phyloP scores from a whole-genome alignment of 768 basidiomycete species.

The Phaeolepiota aurea region DNA sequence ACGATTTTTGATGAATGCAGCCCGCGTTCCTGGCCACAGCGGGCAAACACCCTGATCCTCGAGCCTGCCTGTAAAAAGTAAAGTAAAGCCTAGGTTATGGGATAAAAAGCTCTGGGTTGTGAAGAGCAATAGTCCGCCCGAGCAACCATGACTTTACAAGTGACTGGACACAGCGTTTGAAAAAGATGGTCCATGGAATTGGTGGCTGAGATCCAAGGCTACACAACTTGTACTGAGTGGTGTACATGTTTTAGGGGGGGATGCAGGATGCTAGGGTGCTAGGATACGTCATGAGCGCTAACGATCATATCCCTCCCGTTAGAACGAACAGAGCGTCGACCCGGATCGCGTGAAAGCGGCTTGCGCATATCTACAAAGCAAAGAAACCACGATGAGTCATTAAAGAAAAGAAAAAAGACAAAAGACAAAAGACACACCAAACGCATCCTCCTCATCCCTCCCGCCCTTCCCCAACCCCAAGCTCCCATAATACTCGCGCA shows the following conservation, averaged over 20 bases:
- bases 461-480: conserved; percentile 72
- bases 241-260: background rate
- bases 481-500: conserved; percentile 83
- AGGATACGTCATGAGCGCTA: conserved; percentile 50
- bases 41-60: too few relatives aligned
- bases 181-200: too few relatives aligned
- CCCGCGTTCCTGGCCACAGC: too few relatives aligned
- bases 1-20: too few relatives aligned
- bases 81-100: too few relatives aligned
- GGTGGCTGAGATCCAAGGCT: too few relatives aligned
- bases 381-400: background rate
- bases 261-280: conserved; percentile 6
- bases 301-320: conserved; percentile 73
- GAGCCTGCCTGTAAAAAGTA: too few relatives aligned
- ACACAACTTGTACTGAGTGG: too few relatives aligned
- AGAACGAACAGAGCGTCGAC: conserved; percentile 55
- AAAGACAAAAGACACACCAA: conserved; percentile 51
- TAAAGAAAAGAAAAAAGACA: conserved; percentile 1
- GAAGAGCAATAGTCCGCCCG: too few relatives aligned
- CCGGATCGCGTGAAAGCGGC: conserved; percentile 54
- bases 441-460: conserved; percentile 83
- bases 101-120: too few relatives aligned
- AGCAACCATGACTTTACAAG: too few relatives aligned
- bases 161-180: too few relatives aligned
- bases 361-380: conserved; percentile 55